Conservation (phyloP, 176 grass and related monocot species). For the Rhipidocladum racemiflorum region DNA sequence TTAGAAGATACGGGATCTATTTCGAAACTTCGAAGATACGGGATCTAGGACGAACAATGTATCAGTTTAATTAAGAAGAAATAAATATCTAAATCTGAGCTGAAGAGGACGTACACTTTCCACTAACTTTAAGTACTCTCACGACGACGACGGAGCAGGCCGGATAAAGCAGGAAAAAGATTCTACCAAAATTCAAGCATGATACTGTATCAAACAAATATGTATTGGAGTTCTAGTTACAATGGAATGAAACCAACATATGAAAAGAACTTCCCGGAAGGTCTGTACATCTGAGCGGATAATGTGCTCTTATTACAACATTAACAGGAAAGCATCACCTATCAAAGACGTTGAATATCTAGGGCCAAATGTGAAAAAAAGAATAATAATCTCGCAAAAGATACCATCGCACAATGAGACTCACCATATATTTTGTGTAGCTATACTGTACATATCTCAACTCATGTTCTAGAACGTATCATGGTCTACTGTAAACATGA, state of each 20-base stretch:
- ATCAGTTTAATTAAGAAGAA: too few relatives aligned
- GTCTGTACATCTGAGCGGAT: background rate
- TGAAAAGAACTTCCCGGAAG: background rate
- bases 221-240: background rate
- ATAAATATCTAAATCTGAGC: too few relatives aligned
- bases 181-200: background rate
- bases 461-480: constrained; percentile 2
- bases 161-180: background rate
- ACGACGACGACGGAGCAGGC: background rate
- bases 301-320: constrained; percentile 30
- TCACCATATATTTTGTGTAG: background rate
- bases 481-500: background rate
- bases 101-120: too few relatives aligned
- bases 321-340: background rate
- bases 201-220: background rate
- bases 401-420: background rate
- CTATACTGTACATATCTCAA: constrained; percentile 51
- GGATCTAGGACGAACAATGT: too few relatives aligned
- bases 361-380: constrained; percentile 35
- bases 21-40: too few relatives aligned
- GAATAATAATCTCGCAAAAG: constrained; percentile 20
- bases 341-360: constrained; percentile 2
- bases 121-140: too few relatives aligned
- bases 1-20: too few relatives aligned
- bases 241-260: background rate